Conservation (phyloP, 2,329 filamentous ascomycete genomes). For the Keithomyces neogunnii region DNA sequence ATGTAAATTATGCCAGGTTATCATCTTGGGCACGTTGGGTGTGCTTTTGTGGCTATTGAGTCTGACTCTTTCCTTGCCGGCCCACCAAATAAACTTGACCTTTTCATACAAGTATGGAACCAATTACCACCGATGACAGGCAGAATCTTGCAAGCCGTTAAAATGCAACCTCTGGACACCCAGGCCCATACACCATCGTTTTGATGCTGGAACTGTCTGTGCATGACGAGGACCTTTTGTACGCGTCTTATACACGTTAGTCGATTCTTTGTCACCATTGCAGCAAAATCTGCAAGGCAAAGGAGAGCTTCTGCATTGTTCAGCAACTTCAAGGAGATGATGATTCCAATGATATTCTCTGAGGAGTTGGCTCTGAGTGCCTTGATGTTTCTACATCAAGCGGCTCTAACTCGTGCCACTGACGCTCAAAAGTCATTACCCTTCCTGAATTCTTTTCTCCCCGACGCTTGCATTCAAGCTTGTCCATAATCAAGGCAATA, state of each 20-base stretch:
- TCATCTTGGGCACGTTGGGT: too few relatives aligned
- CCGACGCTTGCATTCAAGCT: constrained; percentile 7
- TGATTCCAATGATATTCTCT: constrained; percentile 4
- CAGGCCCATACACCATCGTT: neutral
- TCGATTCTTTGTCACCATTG: constrained; percentile 7
- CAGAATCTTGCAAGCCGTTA: neutral
- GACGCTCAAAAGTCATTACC: constrained; percentile 1
- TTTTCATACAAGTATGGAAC: too few relatives aligned
- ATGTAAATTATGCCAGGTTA: too few relatives aligned
- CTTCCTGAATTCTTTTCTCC: constrained; percentile 8
- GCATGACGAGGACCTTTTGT: neutral
- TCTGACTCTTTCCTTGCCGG: too few relatives aligned
- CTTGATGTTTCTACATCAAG: constrained; percentile 6
- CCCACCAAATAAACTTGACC: too few relatives aligned
- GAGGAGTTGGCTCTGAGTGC: constrained; percentile 9
- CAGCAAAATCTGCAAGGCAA: constrained; percentile 7
- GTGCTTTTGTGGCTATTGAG: too few relatives aligned
- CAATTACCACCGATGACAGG: too few relatives aligned
- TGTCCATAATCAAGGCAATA: constrained; percentile 3
- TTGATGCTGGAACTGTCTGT: constrained; percentile 1
- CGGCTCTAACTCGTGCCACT: constrained; percentile 1
- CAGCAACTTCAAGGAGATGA: constrained; percentile 5
- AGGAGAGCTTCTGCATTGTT: constrained; percentile 6
- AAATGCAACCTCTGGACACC: neutral
- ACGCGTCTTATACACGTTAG: constrained; percentile 6